Base-by-base conservation (phyloP, 139 green algal species). In the Zygnema circumcarinatum region DNA sequence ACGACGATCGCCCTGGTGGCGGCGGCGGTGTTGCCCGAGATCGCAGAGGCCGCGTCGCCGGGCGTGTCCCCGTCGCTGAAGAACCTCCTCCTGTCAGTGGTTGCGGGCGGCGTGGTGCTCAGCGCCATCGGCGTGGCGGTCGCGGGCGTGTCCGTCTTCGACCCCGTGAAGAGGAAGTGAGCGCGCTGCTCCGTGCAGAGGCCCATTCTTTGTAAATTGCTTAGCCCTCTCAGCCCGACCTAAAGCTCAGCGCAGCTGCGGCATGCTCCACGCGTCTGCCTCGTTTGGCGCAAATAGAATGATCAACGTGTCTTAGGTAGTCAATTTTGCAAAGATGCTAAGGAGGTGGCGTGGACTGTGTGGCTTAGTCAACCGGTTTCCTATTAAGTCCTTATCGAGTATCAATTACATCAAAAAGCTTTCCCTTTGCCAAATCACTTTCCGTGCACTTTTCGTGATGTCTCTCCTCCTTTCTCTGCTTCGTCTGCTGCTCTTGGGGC, bases 11-110 rank as follows among this genome's bases (percentile, higher is more conserved):
- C 68, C 25, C 83, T 88, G 11, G 29, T 88, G 38, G 38, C n/a
- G 31, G 83, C 83, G 21, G 83, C 69, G 25, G 35, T 88, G 29
- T 11, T 88, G 25, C 83, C 83, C 3, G 74, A 88, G 69, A 88
- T 88, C 68, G 83, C 83, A 36, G 83, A 88, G 74, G 83, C 83
- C 47, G 83, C 83, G 22, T 11, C 79, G 92, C 96, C 96, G 35
- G 93, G 93, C 25, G 92, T 96, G 1, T 98, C 96, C 31, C 96
- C 96, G 38, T 98, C 95, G 39, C 94, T 98, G 73, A 95, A 94
- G 90, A 98, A 98, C 95, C 94, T 98, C 90, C 83, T 98, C 11
- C 92, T 94, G 89, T 96, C 92, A 68, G 93, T 98, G 83, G 76
- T 98, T 31, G 95, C 96, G 29, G 96, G 96, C 53, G 96, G 89